Evolutionary conservation across 1,284 basidiomycete species (phyloP), one percentile per base, ranked within the genome.

Genomic region (Melampsora americana): DNA sequence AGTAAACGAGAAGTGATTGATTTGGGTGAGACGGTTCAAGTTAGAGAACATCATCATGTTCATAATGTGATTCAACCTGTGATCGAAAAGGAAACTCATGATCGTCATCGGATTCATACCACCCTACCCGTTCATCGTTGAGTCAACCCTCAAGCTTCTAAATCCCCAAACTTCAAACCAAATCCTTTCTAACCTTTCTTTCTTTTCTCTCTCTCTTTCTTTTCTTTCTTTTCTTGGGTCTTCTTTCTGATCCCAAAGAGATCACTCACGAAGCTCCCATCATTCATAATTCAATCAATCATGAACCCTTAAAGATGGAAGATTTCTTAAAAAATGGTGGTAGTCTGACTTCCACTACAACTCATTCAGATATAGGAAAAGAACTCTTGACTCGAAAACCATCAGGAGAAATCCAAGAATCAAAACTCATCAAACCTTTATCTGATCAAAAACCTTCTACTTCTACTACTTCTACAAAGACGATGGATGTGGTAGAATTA

Each of bases 31-130:
- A 75, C 35, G 16, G 80, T 82, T 53, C 80, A 80, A 56, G 81
- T 82, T 77, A 77, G 78, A 72, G 79, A 81, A 65, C 81, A 81
- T 79, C 81, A 82, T 78, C 81, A 82, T 80, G 80, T 82, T 61
- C 81, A 82, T 79, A 80, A 82, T 78, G 80, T 82, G 14, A 80
- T 82, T 30, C 81, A 81, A 78, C 81, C 81, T 53, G 78, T 82
- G 69, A 79, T 82, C 26, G 66, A 80, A 78, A 80, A 80, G 77
- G 80, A 82, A 72, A 78, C 78, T n/a, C 80, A 81, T 78, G 81
- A 82, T 78, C 80, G 81, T 80, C 80, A 81, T 79, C 79, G 81
- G 66, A 81, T 81, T 68, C 80, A 81, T 67, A 82, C 81, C n/a
- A 78, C 78, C 42, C 80, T 82, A 70, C 81, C 81, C 42, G 64